A percentile compares a stretch with the other conserved stretches of the same genome.
These are phyloP conservation scores for Hymenoscyphus infarciens DNA, from an alignment of 2,329 filamentous ascomycete species.

Conservation along the genomic window DNA sequence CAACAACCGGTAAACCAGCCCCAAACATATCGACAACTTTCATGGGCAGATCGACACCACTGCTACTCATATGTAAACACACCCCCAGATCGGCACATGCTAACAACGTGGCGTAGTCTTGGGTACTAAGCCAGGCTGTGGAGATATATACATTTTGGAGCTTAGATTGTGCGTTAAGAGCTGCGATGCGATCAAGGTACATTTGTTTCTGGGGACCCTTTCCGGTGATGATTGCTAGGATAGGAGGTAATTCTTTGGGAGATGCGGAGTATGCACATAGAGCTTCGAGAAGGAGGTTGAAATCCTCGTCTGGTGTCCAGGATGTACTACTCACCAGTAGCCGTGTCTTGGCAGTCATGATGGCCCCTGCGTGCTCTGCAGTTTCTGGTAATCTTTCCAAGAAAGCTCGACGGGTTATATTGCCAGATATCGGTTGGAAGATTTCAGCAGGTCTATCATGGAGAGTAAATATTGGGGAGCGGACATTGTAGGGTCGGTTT, in stretches of 20 bases:
- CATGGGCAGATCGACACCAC: constrained; percentile 95
- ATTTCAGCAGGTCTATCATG: constrained; percentile 83
- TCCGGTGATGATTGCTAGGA: constrained; percentile 91
- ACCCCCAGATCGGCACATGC: constrained; percentile 85
- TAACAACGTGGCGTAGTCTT: constrained; percentile 81
- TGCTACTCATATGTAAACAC: constrained; percentile 88
- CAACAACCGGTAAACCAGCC: constrained; percentile 82
- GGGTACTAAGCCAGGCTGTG: constrained; percentile 80
- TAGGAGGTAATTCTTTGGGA: constrained; percentile 45
- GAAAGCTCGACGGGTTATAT: constrained; percentile 51
- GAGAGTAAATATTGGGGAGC: constrained; percentile 63
- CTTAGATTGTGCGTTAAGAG: constrained; percentile 57
- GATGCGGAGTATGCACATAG: constrained; percentile 68
- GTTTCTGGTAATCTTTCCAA: constrained; percentile 65
- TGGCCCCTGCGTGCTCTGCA: constrained; percentile 52
- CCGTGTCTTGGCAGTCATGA: constrained; percentile 56
- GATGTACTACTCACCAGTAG: constrained; percentile 91
- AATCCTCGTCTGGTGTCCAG: constrained; percentile 97
- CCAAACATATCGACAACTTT: constrained; percentile 99
- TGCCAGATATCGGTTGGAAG: constrained; percentile 65
- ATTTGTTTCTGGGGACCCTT: constrained; percentile 80
- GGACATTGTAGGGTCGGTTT: constrained; percentile 59
- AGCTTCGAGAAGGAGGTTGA: constrained; percentile 79
- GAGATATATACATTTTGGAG: constrained; percentile 68
- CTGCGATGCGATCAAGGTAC: constrained; percentile 65